Evolutionary conservation across 2,329 filamentous ascomycete genomes (phyloP).

Genomic region (Arthrobotrys sinensis): DNA sequence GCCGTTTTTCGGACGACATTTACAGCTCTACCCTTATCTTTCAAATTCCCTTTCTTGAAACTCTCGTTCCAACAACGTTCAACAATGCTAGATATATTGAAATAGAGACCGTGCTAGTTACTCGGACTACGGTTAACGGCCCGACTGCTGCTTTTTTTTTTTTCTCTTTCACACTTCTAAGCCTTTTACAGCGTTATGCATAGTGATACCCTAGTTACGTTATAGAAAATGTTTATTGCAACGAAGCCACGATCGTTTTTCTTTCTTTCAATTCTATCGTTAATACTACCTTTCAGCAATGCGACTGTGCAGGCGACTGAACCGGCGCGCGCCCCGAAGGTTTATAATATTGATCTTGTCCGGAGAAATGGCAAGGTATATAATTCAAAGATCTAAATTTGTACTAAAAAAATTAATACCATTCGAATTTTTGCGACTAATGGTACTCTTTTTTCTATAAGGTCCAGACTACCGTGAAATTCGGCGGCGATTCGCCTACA

Average conservation of each 20-base stretch:
- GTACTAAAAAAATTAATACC: neutral
- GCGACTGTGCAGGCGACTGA: neutral
- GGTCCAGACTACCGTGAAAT: neutral
- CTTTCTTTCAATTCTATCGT: conserved; percentile 2
- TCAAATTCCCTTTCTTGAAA: no score
- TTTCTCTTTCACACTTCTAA: neutral
- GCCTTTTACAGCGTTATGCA: neutral
- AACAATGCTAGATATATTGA: neutral
- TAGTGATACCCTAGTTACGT: neutral
- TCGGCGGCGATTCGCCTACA: neutral
- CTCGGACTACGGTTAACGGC: neutral
- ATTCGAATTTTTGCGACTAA: neutral
- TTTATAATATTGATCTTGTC: neutral
- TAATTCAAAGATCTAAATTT: neutral
- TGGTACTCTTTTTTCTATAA: neutral
- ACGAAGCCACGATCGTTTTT: neutral
- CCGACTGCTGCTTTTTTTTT: neutral
- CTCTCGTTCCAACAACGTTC: no score
- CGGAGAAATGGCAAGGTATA: conserved; percentile 2
- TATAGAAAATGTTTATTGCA: neutral
- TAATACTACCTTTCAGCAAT: neutral
- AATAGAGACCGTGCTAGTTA: neutral
- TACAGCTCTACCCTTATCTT: neutral
- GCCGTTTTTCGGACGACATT: neutral
- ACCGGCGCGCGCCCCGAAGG: neutral